Evolutionary conservation across 257 asterid genomes (phyloP).

Genomic region (Solanum rostratum): DNA sequence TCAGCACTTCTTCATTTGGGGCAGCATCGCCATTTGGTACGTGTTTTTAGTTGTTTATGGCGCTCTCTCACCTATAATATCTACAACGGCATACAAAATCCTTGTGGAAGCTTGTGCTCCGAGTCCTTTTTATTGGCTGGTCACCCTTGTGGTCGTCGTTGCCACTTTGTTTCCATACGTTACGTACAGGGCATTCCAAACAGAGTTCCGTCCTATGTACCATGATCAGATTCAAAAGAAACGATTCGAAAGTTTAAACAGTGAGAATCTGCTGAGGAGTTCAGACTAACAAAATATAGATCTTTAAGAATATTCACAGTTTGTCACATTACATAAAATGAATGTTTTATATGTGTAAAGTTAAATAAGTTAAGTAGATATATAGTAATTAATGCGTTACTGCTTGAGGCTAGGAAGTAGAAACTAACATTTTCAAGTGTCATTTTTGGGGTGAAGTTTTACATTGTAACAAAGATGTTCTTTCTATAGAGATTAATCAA

Average conservation of each 20-base stretch:
- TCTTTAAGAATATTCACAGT: neutral
- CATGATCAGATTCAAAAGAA: slow-evolving; percentile 55
- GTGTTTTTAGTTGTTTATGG: slow-evolving; percentile 59
- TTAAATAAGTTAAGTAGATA: neutral
- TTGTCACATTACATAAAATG: neutral
- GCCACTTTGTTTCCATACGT: slow-evolving; percentile 55
- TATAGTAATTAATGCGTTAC: neutral
- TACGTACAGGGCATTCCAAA: slow-evolving; percentile 55
- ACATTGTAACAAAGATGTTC: neutral
- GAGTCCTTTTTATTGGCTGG: slow-evolving; percentile 69
- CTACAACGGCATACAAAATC: slow-evolving; percentile 60
- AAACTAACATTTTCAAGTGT: neutral
- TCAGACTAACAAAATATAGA: neutral
- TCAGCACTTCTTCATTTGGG: slow-evolving; percentile 93
- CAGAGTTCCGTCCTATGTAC: slow-evolving; percentile 58
- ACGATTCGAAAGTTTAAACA: slow-evolving; percentile 17
- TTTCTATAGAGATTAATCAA: no score
- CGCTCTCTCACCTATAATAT: slow-evolving; percentile 34
- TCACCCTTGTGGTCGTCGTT: slow-evolving; percentile 45
- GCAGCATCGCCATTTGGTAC: slow-evolving; percentile 77
- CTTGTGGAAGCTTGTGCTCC: slow-evolving; percentile 81
- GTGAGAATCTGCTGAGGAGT: slow-evolving; percentile 7
- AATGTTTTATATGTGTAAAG: slow-evolving; percentile 7
- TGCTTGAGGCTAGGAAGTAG: neutral
- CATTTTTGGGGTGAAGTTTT: neutral